phyloP scores from a whole-genome alignment of 495 filamentous ascomycete species.

The Penicillium diatomitis region DNA sequence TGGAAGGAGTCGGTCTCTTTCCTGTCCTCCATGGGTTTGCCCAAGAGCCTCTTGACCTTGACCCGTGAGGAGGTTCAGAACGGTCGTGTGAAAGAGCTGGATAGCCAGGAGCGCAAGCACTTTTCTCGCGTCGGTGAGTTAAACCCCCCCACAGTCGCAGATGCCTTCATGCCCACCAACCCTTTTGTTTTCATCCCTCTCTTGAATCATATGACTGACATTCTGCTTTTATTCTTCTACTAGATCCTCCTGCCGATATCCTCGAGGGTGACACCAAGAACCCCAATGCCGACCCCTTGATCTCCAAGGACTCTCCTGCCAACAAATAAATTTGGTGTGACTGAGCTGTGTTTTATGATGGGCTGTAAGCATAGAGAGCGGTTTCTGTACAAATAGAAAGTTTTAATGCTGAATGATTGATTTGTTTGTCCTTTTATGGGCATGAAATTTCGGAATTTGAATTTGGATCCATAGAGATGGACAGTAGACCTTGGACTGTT shows the following conservation, averaged over 20 bases:
- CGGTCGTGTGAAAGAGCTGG: constrained; percentile 61
- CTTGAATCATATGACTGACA: constrained; percentile 15
- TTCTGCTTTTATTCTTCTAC: neutral
- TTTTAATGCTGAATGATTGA: constrained; percentile 9
- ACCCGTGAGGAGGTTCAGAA: constrained; percentile 71
- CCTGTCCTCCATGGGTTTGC: constrained; percentile 79
- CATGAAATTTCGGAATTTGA: too few species aligned
- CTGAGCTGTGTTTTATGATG: neutral
- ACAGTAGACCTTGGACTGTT: too few species aligned
- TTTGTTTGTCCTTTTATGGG: neutral
- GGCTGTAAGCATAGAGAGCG: constrained; percentile 16
- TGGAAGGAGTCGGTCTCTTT: constrained; percentile 76
- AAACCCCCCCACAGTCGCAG: neutral
- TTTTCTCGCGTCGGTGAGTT: constrained; percentile 66
- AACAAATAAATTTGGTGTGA: constrained; percentile 35
- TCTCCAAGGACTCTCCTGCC: constrained; percentile 29
- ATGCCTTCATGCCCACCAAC: too few species aligned
- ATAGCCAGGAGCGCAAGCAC: constrained; percentile 58
- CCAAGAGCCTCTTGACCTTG: constrained; percentile 60
- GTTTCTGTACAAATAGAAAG: constrained; percentile 27
- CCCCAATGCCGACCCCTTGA: constrained; percentile 19
- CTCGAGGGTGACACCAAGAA: constrained; percentile 36
- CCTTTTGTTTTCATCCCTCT: neutral
- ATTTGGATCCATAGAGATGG: too few species aligned
- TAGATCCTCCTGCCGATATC: constrained; percentile 51